These are phyloP conservation scores for Nicotiana paniculata DNA, from an alignment of 257 asterid species.

Conservation along the genomic window DNA sequence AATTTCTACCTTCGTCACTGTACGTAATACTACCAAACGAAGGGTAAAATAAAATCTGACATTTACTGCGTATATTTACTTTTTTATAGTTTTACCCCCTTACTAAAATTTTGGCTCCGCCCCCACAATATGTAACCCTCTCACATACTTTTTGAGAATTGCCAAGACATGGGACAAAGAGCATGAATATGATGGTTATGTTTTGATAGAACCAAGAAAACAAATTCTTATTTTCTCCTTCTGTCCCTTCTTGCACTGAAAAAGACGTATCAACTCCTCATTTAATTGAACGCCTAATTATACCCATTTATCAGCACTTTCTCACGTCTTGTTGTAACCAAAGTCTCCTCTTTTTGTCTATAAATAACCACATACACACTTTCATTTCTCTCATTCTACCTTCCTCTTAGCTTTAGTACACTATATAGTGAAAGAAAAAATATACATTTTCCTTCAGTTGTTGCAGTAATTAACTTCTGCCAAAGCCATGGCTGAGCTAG, in stretches of 20 bases:
- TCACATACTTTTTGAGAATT: neutral
- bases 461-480: no score
- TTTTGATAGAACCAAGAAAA: constrained; percentile 3
- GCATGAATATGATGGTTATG: constrained; percentile 6
- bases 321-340: neutral
- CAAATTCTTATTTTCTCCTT: constrained; percentile 4
- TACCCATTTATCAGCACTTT: neutral
- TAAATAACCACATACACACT: neutral
- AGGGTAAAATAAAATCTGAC: no score
- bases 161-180: neutral
- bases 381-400: neutral
- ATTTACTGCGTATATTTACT: no score
- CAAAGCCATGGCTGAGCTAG: neutral
- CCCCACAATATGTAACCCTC: no score
- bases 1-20: no score
- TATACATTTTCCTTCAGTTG: no score
- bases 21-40: no score
- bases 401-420: neutral
- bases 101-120: no score
- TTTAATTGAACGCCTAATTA: constrained; percentile 9
- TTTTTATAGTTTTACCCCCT: no score
- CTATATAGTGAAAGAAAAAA: no score
- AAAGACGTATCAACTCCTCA: neutral
- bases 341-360: neutral
- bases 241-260: constrained; percentile 1